Evolutionary conservation across 495 filamentous ascomycete genomes (phyloP).

Genomic region (Podospora tetraspora): DNA sequence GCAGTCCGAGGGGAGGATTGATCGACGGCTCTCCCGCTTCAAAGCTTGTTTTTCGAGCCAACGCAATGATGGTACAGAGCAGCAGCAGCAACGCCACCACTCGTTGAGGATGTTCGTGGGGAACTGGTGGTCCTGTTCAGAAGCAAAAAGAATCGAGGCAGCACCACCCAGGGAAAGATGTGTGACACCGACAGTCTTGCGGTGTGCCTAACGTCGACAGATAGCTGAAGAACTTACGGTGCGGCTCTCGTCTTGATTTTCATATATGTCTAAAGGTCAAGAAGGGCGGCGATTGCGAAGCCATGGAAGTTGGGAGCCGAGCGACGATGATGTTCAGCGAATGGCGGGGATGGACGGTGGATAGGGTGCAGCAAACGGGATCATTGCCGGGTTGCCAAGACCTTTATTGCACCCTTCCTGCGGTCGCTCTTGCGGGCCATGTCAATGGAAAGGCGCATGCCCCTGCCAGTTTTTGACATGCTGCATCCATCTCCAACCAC

Average conservation of each 20-base stretch:
- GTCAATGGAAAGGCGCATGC: slow-evolving; percentile 35
- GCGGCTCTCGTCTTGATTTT: background rate
- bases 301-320: background rate
- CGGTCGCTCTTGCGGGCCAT: slow-evolving; percentile 16
- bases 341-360: background rate
- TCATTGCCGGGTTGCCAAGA: background rate
- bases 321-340: background rate
- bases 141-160: background rate
- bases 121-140: background rate
- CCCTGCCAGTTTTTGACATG: slow-evolving; percentile 14
- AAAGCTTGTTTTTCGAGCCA: background rate
- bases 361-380: background rate
- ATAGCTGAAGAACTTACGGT: background rate
- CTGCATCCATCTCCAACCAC: slow-evolving; percentile 10
- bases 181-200: background rate
- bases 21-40: background rate
- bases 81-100: background rate
- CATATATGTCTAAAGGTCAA: background rate
- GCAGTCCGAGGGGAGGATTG: background rate
- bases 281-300: background rate
- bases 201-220: background rate
- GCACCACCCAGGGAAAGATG: background rate
- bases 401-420: background rate
- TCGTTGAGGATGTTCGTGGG: background rate
- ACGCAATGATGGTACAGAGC: background rate